A percentile compares a stretch with the other conserved stretches of the same genome.
Conservation (phyloP, 371 early-diverging fungal genomes). For the Rhizopus stolonifer region DNA sequence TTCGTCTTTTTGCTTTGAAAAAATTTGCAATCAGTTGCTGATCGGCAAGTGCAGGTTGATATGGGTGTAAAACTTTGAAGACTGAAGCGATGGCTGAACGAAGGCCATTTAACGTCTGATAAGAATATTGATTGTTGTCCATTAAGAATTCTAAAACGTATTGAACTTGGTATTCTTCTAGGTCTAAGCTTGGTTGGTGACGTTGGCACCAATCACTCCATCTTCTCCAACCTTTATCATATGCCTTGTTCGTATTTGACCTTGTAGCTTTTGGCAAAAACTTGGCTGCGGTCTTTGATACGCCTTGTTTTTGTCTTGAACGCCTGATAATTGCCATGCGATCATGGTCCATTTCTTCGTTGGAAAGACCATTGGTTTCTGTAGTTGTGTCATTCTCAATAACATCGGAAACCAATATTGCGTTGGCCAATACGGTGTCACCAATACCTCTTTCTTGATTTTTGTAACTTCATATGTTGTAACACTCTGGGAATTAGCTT, state of each 20-base stretch:
- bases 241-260: constrained; percentile 1
- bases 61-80: not conserved
- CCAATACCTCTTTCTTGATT: constrained; percentile 4
- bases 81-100: constrained; percentile 13
- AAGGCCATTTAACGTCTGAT: constrained; percentile 1
- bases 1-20: constrained; percentile 6
- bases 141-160: not conserved
- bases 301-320: constrained; percentile 1
- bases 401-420: constrained; percentile 21
- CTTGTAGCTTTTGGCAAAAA: constrained; percentile 1
- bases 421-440: constrained; percentile 11
- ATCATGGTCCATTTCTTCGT: not conserved
- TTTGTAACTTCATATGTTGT: not conserved
- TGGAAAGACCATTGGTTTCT: constrained; percentile 2
- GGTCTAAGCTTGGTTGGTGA: not conserved
- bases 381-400: not conserved
- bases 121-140: not conserved
- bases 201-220: constrained; percentile 8
- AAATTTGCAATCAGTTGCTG: not conserved
- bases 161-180: not conserved
- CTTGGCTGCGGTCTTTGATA: not conserved
- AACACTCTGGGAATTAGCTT: constrained; percentile 14
- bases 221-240: constrained; percentile 12
- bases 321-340: constrained; percentile 24
- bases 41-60: constrained; percentile 2